Conservation (phyloP, 2,329 filamentous ascomycete genomes). For the Laburnicola sp. region DNA sequence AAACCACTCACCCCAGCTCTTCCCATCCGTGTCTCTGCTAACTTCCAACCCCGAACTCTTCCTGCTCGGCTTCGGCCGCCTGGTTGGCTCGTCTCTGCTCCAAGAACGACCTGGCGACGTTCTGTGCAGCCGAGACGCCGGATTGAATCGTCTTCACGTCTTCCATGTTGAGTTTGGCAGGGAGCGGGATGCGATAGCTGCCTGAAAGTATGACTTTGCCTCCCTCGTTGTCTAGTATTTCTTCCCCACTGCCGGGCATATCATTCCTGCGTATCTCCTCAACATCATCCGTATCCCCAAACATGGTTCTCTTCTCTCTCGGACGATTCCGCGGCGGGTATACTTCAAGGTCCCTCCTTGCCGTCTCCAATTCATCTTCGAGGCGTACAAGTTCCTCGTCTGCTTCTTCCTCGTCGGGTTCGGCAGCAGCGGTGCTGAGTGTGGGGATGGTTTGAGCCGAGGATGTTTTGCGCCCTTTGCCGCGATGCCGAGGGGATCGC, state of each 20-base stretch:
- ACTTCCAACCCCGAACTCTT: slow-evolving; percentile 17
- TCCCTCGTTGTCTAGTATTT: slow-evolving; percentile 12
- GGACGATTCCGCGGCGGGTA: slow-evolving; percentile 22
- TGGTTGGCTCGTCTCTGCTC: slow-evolving; percentile 32
- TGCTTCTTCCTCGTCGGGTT: slow-evolving; percentile 30
- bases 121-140: slow-evolving; percentile 40
- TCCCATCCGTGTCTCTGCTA: slow-evolving; percentile 18
- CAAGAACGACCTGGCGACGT: slow-evolving; percentile 37
- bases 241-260: not conserved
- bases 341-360: slow-evolving; percentile 34
- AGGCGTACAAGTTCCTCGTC: slow-evolving; percentile 38
- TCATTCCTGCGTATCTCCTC: slow-evolving; percentile 35
- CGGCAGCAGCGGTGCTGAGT: slow-evolving; percentile 6
- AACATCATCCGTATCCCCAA: slow-evolving; percentile 21
- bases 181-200: slow-evolving; percentile 43
- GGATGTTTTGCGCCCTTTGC: slow-evolving; percentile 35
- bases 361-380: slow-evolving; percentile 39
- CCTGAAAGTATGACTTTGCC: slow-evolving; percentile 41
- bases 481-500: slow-evolving; percentile 38
- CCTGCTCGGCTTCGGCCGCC: slow-evolving; percentile 11
- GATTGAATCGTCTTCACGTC: slow-evolving; percentile 42
- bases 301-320: slow-evolving; percentile 8
- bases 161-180: slow-evolving; percentile 33
- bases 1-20: slow-evolving; percentile 45
- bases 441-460: slow-evolving; percentile 30